These are phyloP conservation scores for Xylariaceae sp. DNA, from an alignment of 2,329 filamentous ascomycete genomes.

Conservation along the genomic window DNA sequence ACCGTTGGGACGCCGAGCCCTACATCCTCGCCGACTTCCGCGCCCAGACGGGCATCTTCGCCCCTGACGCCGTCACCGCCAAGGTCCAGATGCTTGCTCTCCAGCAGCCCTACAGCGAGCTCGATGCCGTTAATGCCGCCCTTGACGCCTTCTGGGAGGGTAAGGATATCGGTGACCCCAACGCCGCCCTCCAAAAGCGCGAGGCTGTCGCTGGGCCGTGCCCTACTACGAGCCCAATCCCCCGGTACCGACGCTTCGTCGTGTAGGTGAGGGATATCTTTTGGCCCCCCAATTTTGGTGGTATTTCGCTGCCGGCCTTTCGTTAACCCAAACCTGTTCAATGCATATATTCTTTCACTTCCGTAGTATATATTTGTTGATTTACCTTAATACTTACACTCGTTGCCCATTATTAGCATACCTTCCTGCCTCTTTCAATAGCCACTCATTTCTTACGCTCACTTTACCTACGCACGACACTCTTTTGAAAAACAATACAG, in stretches of 20 bases:
- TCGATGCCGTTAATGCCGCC: constrained; percentile 38
- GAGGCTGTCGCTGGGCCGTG: constrained; percentile 17
- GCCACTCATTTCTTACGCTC: constrained; percentile 1
- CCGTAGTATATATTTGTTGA: constrained; percentile 16
- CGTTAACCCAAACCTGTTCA: neutral
- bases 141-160: constrained; percentile 43
- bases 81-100: constrained; percentile 42
- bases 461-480: neutral
- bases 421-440: neutral
- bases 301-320: neutral
- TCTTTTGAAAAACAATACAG: neutral
- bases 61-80: constrained; percentile 35
- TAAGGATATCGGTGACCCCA: constrained; percentile 28
- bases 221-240: constrained; percentile 15
- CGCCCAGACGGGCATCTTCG: constrained; percentile 33
- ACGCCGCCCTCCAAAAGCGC: constrained; percentile 25
- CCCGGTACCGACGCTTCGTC: constrained; percentile 24
- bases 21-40: constrained; percentile 35
- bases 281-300: neutral
- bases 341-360: constrained; percentile 1
- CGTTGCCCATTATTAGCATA: neutral
- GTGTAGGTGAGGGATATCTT: neutral
- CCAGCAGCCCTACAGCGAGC: constrained; percentile 43
- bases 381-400: neutral
- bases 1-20: constrained; percentile 43